phyloP scores from a whole-genome alignment of 1,139 yeast genomes.

The Wickerhamiella pararugosa region DNA sequence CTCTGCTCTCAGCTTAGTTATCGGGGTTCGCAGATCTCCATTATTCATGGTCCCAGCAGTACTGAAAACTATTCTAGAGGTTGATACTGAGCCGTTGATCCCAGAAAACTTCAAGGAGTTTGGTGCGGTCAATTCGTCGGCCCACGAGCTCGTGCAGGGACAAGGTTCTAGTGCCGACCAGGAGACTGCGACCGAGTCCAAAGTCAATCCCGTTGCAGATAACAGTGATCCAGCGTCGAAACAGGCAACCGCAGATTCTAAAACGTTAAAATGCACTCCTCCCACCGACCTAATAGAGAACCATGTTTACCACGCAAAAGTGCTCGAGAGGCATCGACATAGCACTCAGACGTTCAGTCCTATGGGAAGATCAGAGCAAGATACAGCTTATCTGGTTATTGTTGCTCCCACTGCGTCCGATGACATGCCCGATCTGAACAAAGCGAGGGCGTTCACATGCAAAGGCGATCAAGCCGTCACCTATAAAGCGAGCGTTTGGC shows the following conservation, averaged over 20 bases:
- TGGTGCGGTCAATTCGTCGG: constrained; percentile 43
- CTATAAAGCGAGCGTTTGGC: constrained; percentile 71
- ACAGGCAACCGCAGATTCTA: constrained; percentile 52
- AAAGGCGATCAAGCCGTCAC: constrained; percentile 80
- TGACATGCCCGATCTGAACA: constrained; percentile 44
- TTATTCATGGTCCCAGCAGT: constrained; percentile 19
- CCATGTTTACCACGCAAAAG: constrained; percentile 40
- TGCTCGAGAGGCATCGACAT: constrained; percentile 78
- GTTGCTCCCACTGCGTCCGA: constrained; percentile 41
- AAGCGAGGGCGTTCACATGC: constrained; percentile 55
- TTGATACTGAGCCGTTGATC: constrained; percentile 29
- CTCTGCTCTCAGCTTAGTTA: no score
- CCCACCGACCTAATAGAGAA: constrained; percentile 42
- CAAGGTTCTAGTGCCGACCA: constrained; percentile 56
- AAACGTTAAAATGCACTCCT: constrained; percentile 68
- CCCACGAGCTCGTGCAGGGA: constrained; percentile 32
- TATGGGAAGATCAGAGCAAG: constrained; percentile 46
- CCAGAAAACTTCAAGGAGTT: constrained; percentile 34
- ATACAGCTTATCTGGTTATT: constrained; percentile 56
- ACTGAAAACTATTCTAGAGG: constrained; percentile 15
- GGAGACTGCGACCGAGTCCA: constrained; percentile 78
- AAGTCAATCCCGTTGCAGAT: constrained; percentile 55
- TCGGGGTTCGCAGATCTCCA: background rate
- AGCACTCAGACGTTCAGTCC: constrained; percentile 88
- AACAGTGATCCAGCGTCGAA: constrained; percentile 25